These are phyloP conservation scores for Prunus yedoensis DNA, from an alignment of 331 rosid species.

Conservation along the genomic window DNA sequence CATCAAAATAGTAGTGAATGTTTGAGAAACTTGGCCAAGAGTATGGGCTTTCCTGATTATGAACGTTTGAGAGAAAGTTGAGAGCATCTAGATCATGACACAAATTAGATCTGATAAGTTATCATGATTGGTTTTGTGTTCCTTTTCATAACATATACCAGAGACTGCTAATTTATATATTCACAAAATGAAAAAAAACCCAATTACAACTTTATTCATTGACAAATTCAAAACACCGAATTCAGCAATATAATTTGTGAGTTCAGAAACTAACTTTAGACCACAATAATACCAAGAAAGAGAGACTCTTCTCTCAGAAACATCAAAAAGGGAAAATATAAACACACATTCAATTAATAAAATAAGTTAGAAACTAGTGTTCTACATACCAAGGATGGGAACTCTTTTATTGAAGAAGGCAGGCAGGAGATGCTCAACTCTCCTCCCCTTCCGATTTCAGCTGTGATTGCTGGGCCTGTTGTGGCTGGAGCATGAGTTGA, in stretches of 20 bases:
- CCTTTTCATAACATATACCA: too few species aligned
- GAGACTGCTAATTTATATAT: too few species aligned
- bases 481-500: constrained; percentile 18
- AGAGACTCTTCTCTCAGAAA: background rate
- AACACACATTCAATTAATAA: background rate
- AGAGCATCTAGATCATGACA: background rate
- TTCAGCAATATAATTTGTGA: background rate
- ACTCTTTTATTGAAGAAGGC: constrained; percentile 4
- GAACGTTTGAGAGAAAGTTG: background rate
- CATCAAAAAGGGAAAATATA: background rate
- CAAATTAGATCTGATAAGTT: too few species aligned
- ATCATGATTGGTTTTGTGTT: too few species aligned
- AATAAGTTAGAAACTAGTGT: background rate
- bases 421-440: constrained; percentile 11
- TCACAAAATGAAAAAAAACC: too few species aligned
- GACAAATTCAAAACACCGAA: background rate
- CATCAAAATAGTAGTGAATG: background rate
- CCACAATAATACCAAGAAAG: background rate
- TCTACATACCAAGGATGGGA: constrained; percentile 7
- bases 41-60: too few species aligned
- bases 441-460: constrained; percentile 20
- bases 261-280: background rate
- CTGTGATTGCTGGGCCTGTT: constrained; percentile 6
- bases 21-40: too few species aligned
- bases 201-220: too few species aligned